Evolutionary conservation across 192 early-diverging fungal species (phyloP).

Genomic region (Coemansia sp.): DNA sequence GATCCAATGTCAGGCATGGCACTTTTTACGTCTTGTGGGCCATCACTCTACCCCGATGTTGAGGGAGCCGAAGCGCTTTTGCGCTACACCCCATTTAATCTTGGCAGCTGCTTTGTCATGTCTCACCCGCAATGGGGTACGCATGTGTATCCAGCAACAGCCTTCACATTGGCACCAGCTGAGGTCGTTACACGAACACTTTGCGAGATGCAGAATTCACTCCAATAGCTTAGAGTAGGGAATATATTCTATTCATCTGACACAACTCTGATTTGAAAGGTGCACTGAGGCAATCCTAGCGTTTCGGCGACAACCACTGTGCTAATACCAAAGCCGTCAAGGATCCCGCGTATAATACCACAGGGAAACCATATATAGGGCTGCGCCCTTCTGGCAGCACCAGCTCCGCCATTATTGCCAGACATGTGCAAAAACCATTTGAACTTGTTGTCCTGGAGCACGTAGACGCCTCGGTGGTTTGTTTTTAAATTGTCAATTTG

Average conservation of each 20-base stretch:
- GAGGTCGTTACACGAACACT: conserved; percentile 45
- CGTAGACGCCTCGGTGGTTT: conserved; percentile 96
- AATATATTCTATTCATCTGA: conserved; percentile 19
- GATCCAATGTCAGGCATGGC: conserved; percentile 84
- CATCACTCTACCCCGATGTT: conserved; percentile 85
- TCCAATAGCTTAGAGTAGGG: background rate
- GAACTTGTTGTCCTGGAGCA: conserved; percentile 97
- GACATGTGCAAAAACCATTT: conserved; percentile 94
- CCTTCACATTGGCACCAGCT: conserved; percentile 77
- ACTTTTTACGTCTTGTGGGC: conserved; percentile 66
- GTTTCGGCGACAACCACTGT: conserved; percentile 89
- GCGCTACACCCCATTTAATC: conserved; percentile 73
- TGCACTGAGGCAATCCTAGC: conserved; percentile 77
- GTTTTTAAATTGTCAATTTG: conserved; percentile 99
- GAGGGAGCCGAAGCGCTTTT: conserved; percentile 73
- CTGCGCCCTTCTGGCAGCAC: conserved; percentile 73
- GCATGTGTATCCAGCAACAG: conserved; percentile 81
- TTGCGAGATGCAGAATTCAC: conserved; percentile 18
- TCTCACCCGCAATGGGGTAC: conserved; percentile 90
- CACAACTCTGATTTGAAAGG: conserved; percentile 53
- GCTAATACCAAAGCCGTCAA: conserved; percentile 84
- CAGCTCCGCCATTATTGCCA: conserved; percentile 70
- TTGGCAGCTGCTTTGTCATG: conserved; percentile 81
- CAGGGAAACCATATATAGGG: conserved; percentile 97
- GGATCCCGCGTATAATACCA: conserved; percentile 90